Percentiles rank a stretch among this genome's conserved stretches.
phyloP scores from a whole-genome alignment of 495 filamentous ascomycete species.

The Cercophora samala region DNA sequence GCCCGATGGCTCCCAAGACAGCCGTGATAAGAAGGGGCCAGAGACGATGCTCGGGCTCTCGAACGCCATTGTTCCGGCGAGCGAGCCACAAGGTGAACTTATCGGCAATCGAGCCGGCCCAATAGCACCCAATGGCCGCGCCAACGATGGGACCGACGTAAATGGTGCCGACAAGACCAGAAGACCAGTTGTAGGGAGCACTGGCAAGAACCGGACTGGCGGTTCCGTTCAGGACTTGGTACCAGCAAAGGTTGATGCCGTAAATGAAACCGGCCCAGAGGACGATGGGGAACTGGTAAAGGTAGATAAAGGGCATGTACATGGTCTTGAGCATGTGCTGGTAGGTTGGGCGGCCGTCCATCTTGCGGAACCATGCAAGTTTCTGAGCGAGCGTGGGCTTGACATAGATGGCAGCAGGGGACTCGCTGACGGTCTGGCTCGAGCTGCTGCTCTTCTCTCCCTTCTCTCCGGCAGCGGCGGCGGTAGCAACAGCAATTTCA shows the following conservation, averaged over 20 bases:
- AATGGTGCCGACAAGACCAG: slow-evolving; percentile 24
- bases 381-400: slow-evolving; percentile 10
- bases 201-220: slow-evolving; percentile 19
- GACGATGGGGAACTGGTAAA: slow-evolving; percentile 28
- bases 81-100: slow-evolving; percentile 30
- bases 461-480: neutral
- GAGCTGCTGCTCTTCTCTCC: slow-evolving; percentile 8
- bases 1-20: slow-evolving; percentile 23
- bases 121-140: slow-evolving; percentile 27
- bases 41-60: slow-evolving; percentile 38
- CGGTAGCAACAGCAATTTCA: neutral
- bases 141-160: slow-evolving; percentile 26
- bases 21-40: slow-evolving; percentile 24
- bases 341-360: slow-evolving; percentile 16
- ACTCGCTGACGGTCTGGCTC: neutral
- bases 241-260: slow-evolving; percentile 31
- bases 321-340: slow-evolving; percentile 18
- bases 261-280: slow-evolving; percentile 32
- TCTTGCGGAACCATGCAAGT: slow-evolving; percentile 6
- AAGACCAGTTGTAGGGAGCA: slow-evolving; percentile 24
- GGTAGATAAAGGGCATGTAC: slow-evolving; percentile 21
- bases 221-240: slow-evolving; percentile 29
- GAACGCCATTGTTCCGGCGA: slow-evolving; percentile 33
- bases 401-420: neutral
- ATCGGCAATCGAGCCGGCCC: slow-evolving; percentile 29